Percentiles rank a stretch among this genome's conserved stretches.
phyloP scores from a whole-genome alignment of 352 stramenopile species.

The Phytophthora fragariaefolia region DNA sequence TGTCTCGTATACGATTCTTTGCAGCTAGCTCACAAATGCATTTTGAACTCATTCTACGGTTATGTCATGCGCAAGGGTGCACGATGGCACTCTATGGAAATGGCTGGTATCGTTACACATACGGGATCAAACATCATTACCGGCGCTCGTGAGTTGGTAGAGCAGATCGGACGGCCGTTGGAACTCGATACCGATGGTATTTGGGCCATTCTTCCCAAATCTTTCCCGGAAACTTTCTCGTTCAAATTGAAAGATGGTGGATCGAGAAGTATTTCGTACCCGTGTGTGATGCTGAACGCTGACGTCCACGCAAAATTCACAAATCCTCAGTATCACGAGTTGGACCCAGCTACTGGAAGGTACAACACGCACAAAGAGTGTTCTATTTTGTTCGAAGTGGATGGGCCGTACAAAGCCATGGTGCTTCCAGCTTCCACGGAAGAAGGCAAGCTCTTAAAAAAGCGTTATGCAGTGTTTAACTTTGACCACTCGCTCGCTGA shows the following conservation, averaged over 20 bases:
- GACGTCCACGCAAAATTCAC: slow-evolving; percentile 98
- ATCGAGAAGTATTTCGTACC: slow-evolving; percentile 95
- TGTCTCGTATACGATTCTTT: slow-evolving; percentile 97
- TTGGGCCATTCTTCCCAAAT: slow-evolving; percentile 98
- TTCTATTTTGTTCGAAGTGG: slow-evolving; percentile 99
- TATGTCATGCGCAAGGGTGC: slow-evolving; percentile 99
- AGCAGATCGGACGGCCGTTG: slow-evolving; percentile 96
- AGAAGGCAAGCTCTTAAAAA: slow-evolving; percentile 99
- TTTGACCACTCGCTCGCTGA: slow-evolving; percentile 83
- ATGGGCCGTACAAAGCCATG: slow-evolving; percentile 99
- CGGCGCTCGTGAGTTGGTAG: slow-evolving; percentile 92
- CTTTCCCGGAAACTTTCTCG: slow-evolving; percentile 98
- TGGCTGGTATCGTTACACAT: slow-evolving; percentile 99
- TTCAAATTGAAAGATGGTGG: slow-evolving; percentile 83
- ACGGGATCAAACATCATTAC: slow-evolving; percentile 99
- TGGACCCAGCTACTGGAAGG: slow-evolving; percentile 61
- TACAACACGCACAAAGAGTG: slow-evolving; percentile 97
- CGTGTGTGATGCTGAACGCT: slow-evolving; percentile 99
- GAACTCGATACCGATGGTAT: slow-evolving; percentile 99
- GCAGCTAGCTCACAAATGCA: slow-evolving; percentile 99
- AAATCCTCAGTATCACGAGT: slow-evolving; percentile 96
- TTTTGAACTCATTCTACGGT: slow-evolving; percentile 99
- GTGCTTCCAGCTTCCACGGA: slow-evolving; percentile 98
- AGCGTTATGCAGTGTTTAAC: slow-evolving; percentile 94
- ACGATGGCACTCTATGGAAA: slow-evolving; percentile 99